Percentiles rank a stretch among this genome's conserved stretches.
phyloP scores from a whole-genome alignment of 352 stramenopile genomes.

The Phytophthora nicotianae region DNA sequence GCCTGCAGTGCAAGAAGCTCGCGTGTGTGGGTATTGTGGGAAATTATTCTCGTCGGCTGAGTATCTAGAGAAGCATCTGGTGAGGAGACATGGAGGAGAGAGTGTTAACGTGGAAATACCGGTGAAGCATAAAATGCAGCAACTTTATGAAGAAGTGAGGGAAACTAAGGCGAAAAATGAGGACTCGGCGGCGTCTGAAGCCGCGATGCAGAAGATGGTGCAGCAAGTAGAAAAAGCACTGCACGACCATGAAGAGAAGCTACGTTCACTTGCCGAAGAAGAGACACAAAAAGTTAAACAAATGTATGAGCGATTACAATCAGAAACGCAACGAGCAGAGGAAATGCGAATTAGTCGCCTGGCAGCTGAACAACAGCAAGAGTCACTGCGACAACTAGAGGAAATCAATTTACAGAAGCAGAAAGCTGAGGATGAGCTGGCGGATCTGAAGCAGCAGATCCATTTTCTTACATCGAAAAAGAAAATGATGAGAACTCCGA shows the following conservation, averaged over 20 bases:
- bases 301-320: constrained; percentile 61
- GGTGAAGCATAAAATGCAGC: constrained; percentile 19
- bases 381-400: constrained; percentile 43
- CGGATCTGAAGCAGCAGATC: constrained; percentile 62
- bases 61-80: constrained; percentile 71
- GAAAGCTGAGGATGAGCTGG: constrained; percentile 38
- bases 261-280: constrained; percentile 52
- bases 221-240: constrained; percentile 51
- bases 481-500: constrained; percentile 42
- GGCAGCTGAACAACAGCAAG: constrained; percentile 35
- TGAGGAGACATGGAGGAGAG: constrained; percentile 50
- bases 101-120: constrained; percentile 19
- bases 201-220: constrained; percentile 56
- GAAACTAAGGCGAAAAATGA: constrained; percentile 15
- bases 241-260: constrained; percentile 49
- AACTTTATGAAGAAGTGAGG: not conserved
- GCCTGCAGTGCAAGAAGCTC: constrained; percentile 47
- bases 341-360: constrained; percentile 44
- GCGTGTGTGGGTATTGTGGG: constrained; percentile 62
- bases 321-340: constrained; percentile 50
- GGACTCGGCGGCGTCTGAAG: constrained; percentile 5
- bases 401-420: constrained; percentile 43
- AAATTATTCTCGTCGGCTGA: constrained; percentile 70
- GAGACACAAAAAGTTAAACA: constrained; percentile 53
- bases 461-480: constrained; percentile 49